Evolutionary conservation across 2,329 filamentous ascomycete species (phyloP), one percentile per base, ranked within the genome.

Genomic region (Botrytis deweyae): DNA sequence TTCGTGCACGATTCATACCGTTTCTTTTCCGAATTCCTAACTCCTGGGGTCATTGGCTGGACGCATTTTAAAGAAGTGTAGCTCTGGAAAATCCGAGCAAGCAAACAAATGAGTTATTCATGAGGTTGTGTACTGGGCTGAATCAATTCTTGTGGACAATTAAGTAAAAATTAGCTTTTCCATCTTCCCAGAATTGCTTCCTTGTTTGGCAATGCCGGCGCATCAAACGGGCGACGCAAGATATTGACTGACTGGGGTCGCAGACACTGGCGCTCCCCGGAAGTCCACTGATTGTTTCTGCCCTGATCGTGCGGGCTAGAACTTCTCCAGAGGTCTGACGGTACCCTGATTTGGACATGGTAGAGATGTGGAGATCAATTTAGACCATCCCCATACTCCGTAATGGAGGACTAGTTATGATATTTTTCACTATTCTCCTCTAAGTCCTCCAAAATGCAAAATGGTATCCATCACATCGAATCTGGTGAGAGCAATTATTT

Each of bases 201-300:
- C 33, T 33, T 46, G 42, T 46, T 46, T 58, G n/a, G 9, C 46
- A 52, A 55, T 67, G 36, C 33, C 20, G 64, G 33, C 22, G 64
- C 33, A 38, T 29, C 64, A 67, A 66, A 67, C 46, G 44, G 64
- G 33, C 16, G 36, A 38, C 16, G 42, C 46, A 20, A n/a, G 22
- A 40, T 55, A 68, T 33, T 42, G 36, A 42, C n/a, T 55, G 65
- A n/a, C 38, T 20, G 22, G 49, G 66, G 38, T 44, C n/a, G 49
- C 66, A 69, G 38, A 58, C 36, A 58, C 65, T 68, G 65, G 63
- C 36, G 66, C 49, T 58, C 49, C 49, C 66, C 49, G n/a, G 38
- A 44, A 69, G 66, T 49, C 66, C 40, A 38, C 49, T 58, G 29
- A 58, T 58, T 38, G 12, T n/a, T 66, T 8, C 22, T 58, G 18